Evolutionary conservation across 306 rosid genomes (phyloP).

Genomic region (Begonia fuchsioides): DNA sequence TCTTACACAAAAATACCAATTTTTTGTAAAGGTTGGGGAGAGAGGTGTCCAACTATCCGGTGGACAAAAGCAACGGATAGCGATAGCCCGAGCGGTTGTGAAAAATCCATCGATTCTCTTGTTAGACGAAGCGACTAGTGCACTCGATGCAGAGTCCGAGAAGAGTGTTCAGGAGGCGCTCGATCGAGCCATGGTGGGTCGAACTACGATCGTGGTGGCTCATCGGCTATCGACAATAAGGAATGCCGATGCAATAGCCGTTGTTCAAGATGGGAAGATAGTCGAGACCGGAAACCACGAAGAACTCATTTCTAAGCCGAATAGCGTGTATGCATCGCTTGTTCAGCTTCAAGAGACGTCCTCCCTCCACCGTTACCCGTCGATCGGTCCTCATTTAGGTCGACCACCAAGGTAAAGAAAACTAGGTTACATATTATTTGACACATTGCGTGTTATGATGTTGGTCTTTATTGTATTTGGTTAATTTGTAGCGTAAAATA

Average conservation of each 20-base stretch:
- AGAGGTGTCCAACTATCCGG: conserved; percentile 95
- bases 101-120: conserved; percentile 79
- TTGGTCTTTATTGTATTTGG: conserved; percentile 1
- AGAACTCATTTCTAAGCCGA: conserved; percentile 59
- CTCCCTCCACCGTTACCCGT: conserved; percentile 47
- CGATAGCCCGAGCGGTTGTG: conserved; percentile 80
- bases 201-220: conserved; percentile 83
- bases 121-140: conserved; percentile 94
- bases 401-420: conserved; percentile 47
- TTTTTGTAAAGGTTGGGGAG: conserved; percentile 66
- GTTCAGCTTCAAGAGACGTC: conserved; percentile 61
- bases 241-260: conserved; percentile 73
- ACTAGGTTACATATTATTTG: no score
- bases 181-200: conserved; percentile 87
- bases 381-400: conserved; percentile 35
- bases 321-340: conserved; percentile 66
- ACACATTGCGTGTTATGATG: no score
- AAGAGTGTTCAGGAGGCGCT: conserved; percentile 97
- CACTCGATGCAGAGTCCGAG: conserved; percentile 87
- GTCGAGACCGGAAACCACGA: conserved; percentile 91
- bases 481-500: conserved; percentile 30
- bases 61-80: conserved; percentile 93
- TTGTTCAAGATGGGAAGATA: conserved; percentile 74
- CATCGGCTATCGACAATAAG: conserved; percentile 90
- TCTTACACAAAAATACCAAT: not conserved